These are phyloP conservation scores for Schizochytrium sp. DNA, from an alignment of 108 stramenopile genomes.

Conservation along the genomic window DNA sequence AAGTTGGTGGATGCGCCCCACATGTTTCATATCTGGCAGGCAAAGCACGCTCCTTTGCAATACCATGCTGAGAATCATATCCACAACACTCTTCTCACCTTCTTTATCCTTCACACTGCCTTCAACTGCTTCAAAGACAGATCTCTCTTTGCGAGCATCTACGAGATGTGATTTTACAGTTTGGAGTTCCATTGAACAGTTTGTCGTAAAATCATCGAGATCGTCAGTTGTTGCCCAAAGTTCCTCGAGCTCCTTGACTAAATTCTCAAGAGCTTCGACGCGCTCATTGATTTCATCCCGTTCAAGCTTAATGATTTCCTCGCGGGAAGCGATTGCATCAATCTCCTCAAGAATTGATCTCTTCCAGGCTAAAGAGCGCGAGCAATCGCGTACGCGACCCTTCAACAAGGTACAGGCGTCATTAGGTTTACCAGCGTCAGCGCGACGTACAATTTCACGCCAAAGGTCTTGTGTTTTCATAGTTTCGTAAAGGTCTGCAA, in stretches of 20 bases:
- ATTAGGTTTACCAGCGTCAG: not conserved
- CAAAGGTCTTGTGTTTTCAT: not conserved
- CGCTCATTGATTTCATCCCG: conserved; percentile 2
- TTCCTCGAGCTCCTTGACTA: conserved; percentile 7
- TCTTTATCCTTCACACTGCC: not conserved
- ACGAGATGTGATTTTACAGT: not conserved
- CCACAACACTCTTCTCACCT: not conserved
- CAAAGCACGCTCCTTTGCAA: conserved; percentile 2
- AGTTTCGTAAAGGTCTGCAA: conserved; percentile 21
- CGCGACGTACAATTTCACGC: conserved; percentile 1
- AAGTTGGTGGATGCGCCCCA: not conserved
- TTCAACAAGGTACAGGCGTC: not conserved
- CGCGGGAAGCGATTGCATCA: conserved; percentile 6
- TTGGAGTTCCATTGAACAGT: not conserved
- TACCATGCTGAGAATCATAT: conserved; percentile 22
- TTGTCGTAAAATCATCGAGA: not conserved
- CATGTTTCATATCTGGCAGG: conserved; percentile 20
- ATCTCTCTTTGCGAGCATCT: not conserved
- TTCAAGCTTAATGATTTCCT: not conserved
- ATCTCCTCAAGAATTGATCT: conserved; percentile 22
- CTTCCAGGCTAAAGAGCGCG: conserved; percentile 18
- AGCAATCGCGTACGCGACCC: conserved; percentile 27
- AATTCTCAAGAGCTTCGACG: not conserved
- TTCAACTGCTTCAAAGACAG: not conserved
- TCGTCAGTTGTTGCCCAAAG: conserved; percentile 23